These are phyloP conservation scores for Wallemia mellicola DNA, from an alignment of 1,284 basidiomycete genomes.

Conservation along the genomic window DNA sequence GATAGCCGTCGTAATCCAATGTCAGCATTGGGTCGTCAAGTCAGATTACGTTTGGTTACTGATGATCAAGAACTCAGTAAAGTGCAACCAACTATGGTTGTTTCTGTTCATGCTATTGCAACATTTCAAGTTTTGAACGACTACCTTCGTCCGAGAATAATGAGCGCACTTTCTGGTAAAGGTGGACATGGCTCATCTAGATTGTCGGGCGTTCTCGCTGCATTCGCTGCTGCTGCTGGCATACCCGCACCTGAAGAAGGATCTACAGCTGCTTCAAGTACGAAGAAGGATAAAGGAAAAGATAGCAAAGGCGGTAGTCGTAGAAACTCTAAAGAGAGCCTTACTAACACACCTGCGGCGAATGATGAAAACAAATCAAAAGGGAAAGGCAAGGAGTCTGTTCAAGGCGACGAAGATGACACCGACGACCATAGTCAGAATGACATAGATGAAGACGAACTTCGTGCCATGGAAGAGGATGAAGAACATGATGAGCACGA, in stretches of 20 bases:
- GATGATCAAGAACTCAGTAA: conserved; percentile 60
- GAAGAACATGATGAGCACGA: conserved; percentile 17
- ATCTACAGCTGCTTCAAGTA: conserved; percentile 12
- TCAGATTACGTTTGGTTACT: conserved; percentile 59
- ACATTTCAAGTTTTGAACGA: conserved; percentile 85
- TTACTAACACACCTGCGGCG: conserved; percentile 2
- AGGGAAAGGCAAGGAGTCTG: conserved; percentile 3
- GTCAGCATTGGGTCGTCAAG: conserved; percentile 52
- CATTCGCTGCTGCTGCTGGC: conserved; percentile 34
- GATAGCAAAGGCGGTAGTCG: conserved; percentile 3
- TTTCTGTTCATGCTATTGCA: conserved; percentile 85
- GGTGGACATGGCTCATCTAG: conserved; percentile 24
- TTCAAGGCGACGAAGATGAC: conserved; percentile 4
- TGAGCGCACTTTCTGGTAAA: conserved; percentile 28
- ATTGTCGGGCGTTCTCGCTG: conserved; percentile 65
- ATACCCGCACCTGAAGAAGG: conserved; percentile 12
- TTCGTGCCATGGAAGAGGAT: conserved; percentile 4
- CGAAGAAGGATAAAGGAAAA: not conserved
- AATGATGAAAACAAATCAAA: conserved; percentile 6
- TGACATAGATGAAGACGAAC: conserved; percentile 1
- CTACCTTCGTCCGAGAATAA: conserved; percentile 62
- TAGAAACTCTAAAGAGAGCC: conserved; percentile 9
- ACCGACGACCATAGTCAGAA: not conserved
- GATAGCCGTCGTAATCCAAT: conserved; percentile 48
- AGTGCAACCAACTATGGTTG: conserved; percentile 56